A percentile compares a stretch with the other conserved stretches of the same genome.
These are phyloP conservation scores for Orychophragmus violaceus DNA, from an alignment of 345 rosid genomes.

Conservation along the genomic window DNA sequence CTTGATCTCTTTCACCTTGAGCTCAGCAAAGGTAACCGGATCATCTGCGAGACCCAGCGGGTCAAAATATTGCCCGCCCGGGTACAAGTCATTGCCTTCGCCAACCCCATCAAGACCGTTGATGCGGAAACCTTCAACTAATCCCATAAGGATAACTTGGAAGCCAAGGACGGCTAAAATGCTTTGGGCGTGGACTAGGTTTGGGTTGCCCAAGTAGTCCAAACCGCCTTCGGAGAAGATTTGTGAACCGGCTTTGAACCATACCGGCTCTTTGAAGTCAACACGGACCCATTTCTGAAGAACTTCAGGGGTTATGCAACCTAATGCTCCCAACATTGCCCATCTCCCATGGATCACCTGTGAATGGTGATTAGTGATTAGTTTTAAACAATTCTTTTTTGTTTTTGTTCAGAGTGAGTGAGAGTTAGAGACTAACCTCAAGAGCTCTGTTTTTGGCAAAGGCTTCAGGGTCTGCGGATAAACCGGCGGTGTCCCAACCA, in stretches of 20 bases:
- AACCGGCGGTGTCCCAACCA: slow-evolving; percentile 97
- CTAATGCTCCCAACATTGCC: slow-evolving; percentile 97
- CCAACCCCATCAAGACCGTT: slow-evolving; percentile 91
- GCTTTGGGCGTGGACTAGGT: slow-evolving; percentile 97
- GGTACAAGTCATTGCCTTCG: slow-evolving; percentile 90
- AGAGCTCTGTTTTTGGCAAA: slow-evolving; percentile 96
- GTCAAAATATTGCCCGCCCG: slow-evolving; percentile 86
- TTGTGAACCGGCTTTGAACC: slow-evolving; percentile 99
- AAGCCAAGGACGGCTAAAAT: slow-evolving; percentile 83
- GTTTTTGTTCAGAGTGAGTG: not conserved
- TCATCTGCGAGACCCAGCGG: slow-evolving; percentile 90
- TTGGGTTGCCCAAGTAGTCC: slow-evolving; percentile 98
- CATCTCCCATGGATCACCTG: slow-evolving; percentile 93
- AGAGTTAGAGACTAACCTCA: slow-evolving; percentile 43
- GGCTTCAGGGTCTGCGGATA: slow-evolving; percentile 95
- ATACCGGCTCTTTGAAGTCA: slow-evolving; percentile 92
- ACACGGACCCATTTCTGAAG: slow-evolving; percentile 77
- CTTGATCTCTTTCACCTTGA: slow-evolving; percentile 96
- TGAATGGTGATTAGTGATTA: not conserved
- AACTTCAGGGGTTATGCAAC: slow-evolving; percentile 92
- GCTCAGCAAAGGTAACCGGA: slow-evolving; percentile 78
- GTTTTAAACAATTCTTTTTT: not conserved
- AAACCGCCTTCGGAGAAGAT: slow-evolving; percentile 97
- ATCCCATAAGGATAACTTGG: slow-evolving; percentile 89
- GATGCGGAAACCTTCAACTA: slow-evolving; percentile 91